phyloP scores from a whole-genome alignment of 345 rosid species.

The Eucalyptus dawsonii region DNA sequence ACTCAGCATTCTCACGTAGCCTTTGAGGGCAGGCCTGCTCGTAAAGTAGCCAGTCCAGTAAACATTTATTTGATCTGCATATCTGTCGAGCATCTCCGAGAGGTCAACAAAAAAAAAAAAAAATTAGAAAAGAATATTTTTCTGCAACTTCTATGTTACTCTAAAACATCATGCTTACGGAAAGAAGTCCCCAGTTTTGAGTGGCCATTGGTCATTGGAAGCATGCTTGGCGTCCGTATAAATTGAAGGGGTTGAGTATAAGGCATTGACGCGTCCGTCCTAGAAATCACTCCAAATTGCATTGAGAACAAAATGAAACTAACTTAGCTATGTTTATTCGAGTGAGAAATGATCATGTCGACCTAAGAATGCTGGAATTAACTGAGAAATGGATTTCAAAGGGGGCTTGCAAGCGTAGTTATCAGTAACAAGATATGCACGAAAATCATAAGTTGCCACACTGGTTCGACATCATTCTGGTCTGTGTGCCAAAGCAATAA shows the following conservation, averaged over 20 bases:
- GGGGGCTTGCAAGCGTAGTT: not conserved
- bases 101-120: not conserved
- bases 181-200: slow-evolving; percentile 77
- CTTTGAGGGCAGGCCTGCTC: slow-evolving; percentile 87
- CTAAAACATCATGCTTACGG: slow-evolving; percentile 50
- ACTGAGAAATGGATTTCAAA: not conserved
- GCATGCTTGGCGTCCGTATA: slow-evolving; percentile 93
- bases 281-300: slow-evolving; percentile 5
- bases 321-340: not conserved
- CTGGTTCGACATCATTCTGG: not conserved
- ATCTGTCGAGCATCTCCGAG: slow-evolving; percentile 28
- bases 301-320: not conserved
- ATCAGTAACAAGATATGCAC: not conserved
- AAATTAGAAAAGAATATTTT: not conserved
- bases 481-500: not conserved
- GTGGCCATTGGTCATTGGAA: slow-evolving; percentile 59
- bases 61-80: slow-evolving; percentile 84
- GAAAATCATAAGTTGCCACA: not conserved
- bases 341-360: not conserved
- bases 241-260: slow-evolving; percentile 92
- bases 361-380: not conserved
- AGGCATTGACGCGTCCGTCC: slow-evolving; percentile 96
- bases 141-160: not conserved
- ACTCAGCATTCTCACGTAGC: slow-evolving; percentile 79
- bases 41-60: slow-evolving; percentile 96